Evolutionary conservation across 495 filamentous ascomycete genomes (phyloP), one percentile per base, ranked within the genome.

Genomic region (Aspergillus carlsbadensis): DNA sequence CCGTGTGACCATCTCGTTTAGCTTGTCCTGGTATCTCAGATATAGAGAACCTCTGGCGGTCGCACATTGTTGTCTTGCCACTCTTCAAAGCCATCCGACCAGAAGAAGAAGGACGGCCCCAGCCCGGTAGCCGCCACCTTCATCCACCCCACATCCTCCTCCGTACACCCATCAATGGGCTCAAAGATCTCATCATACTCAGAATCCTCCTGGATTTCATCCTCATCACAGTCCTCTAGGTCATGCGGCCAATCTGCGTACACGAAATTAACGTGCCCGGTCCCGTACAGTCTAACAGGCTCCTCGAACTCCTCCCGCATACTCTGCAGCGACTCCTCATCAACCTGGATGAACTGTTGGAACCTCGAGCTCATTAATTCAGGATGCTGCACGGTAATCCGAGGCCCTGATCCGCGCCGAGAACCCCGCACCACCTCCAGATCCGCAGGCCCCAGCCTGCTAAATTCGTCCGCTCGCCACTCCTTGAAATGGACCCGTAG

Each of bases 401-500:
- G 11, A 41, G 39, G 39, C 39, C 14, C 11, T n/a, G 6, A 41
- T 41, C 17, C 39, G n/a, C 39, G n/a, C n/a, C 3, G 15, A 41
- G 39, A 2, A 41, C 10, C 39, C 6, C 39, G 39, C 10, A 29
- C 4, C 26, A 29, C 26, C 26, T 29, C 26, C 26, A 41, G n/a
- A 41, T 41, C 39, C 10, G 1, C n/a, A n/a, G 39, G 39, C 17
- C 39, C 39, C n/a, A 41, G 39, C 39, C n/a, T 41, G 39, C n/a
- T 41, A 17, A 41, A 41, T 2, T n/a, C n/a, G 39, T 41, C 39
- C 3, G 10, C 39, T n/a, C 39, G 39, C 39, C 39, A 41, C 39
- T n/a, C 39, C 39, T 41, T 41, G 39, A 41, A 41, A 41, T 41
- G 39, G 18, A 41, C 39, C 39, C 39, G 39, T 41, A 41, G 39